phyloP scores from a whole-genome alignment of 1,284 basidiomycete genomes.

The Boletus mariae region DNA sequence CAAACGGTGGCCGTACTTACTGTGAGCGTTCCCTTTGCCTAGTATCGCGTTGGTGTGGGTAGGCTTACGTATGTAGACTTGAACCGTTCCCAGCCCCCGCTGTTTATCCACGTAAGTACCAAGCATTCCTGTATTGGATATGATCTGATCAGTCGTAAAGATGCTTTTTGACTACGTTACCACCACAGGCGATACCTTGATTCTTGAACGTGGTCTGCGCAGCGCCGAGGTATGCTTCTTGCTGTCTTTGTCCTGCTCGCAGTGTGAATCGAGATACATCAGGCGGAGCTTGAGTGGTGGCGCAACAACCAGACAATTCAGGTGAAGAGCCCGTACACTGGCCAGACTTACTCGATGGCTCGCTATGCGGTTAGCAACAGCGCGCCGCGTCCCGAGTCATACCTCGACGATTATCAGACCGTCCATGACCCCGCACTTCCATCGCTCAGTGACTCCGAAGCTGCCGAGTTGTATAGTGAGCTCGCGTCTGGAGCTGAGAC shows the following conservation, averaged over 20 bases:
- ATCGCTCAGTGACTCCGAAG: slow-evolving; percentile 57
- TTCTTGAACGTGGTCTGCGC: slow-evolving; percentile 63
- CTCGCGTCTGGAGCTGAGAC: slow-evolving; percentile 72
- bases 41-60: background rate
- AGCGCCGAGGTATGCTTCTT: slow-evolving; percentile 46
- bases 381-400: slow-evolving; percentile 88
- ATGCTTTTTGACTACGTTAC: slow-evolving; percentile 69
- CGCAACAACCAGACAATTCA: slow-evolving; percentile 66
- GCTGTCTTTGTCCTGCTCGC: slow-evolving; percentile 35
- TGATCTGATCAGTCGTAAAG: slow-evolving; percentile 28
- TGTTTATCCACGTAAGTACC: slow-evolving; percentile 69
- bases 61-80: slow-evolving; percentile 49
- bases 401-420: slow-evolving; percentile 73
- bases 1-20: slow-evolving; percentile 86
- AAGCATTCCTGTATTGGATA: background rate
- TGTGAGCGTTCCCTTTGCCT: slow-evolving; percentile 42
- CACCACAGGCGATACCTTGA: slow-evolving; percentile 55
- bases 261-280: slow-evolving; percentile 4
- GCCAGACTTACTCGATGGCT: slow-evolving; percentile 61
- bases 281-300: slow-evolving; percentile 87
- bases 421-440: slow-evolving; percentile 58
- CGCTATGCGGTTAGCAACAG: slow-evolving; percentile 77
- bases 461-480: slow-evolving; percentile 78
- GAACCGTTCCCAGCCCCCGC: slow-evolving; percentile 85
- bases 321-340: slow-evolving; percentile 73